A percentile compares a stretch with the other conserved stretches of the same genome.
Conservation (phyloP, 805 yeast species). For the Ogataea philodendri region DNA sequence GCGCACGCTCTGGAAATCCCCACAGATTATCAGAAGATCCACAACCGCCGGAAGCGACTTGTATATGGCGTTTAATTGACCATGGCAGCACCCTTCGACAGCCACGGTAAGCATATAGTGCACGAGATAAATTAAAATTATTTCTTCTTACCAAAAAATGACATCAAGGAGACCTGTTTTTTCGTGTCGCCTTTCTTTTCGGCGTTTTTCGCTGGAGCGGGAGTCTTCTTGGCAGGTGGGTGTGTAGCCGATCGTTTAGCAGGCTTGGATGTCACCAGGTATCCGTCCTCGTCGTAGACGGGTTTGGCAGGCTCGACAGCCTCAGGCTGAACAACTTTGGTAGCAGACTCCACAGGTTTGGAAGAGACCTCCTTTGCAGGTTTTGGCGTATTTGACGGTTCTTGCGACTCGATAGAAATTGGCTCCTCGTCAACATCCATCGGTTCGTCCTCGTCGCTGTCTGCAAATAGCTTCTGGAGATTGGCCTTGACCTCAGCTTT, state of each 20-base stretch:
- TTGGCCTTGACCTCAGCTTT: slow-evolving; percentile 17
- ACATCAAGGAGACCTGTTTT: slow-evolving; percentile 33
- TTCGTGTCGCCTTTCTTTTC: slow-evolving; percentile 10
- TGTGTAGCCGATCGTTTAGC: slow-evolving; percentile 14
- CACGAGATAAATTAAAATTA: slow-evolving; percentile 5
- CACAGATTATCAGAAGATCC: slow-evolving; percentile 74
- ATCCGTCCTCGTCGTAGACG: slow-evolving; percentile 34
- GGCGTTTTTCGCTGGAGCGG: slow-evolving; percentile 10
- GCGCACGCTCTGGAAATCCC: slow-evolving; percentile 87
- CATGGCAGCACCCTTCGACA: slow-evolving; percentile 90
- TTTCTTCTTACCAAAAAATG: slow-evolving; percentile 32
- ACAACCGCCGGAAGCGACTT: slow-evolving; percentile 31
- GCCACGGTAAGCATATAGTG: slow-evolving; percentile 44
- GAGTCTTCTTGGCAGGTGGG: slow-evolving; percentile 16
- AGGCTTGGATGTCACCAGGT: slow-evolving; percentile 22
- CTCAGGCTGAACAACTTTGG: slow-evolving; percentile 1
- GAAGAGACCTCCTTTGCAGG: slow-evolving; percentile 8
- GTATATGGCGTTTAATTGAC: slow-evolving; percentile 65
- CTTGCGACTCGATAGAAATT: slow-evolving; percentile 6
- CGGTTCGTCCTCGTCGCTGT: slow-evolving; percentile 20
- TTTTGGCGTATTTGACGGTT: slow-evolving; percentile 1
- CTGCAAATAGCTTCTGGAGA: slow-evolving; percentile 26
- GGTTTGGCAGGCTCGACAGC: slow-evolving; percentile 7
- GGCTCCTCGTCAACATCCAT: slow-evolving; percentile 7
- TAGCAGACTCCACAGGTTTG: slow-evolving; percentile 9